These are phyloP conservation scores for Fusarium ramigenum DNA, from an alignment of 2,329 filamentous ascomycete genomes.

Conservation along the genomic window DNA sequence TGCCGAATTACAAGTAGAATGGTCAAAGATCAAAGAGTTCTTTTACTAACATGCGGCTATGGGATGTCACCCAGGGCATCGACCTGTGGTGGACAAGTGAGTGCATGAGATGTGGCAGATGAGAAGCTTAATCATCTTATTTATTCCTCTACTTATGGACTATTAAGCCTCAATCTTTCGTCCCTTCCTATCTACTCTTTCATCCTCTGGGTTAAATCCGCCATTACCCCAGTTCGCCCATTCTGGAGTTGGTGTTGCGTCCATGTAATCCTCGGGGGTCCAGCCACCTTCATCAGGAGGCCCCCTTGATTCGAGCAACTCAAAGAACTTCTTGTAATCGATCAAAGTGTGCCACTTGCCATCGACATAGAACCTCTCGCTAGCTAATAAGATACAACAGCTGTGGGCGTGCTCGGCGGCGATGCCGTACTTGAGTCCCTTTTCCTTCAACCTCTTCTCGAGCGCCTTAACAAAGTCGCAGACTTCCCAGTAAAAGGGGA, in stretches of 20 bases:
- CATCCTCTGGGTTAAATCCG: slow-evolving; percentile 91
- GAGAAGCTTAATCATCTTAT: neutral
- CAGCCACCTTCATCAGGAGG: slow-evolving; percentile 71
- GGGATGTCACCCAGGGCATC: neutral
- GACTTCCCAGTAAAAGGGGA: slow-evolving; percentile 94
- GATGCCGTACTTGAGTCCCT: slow-evolving; percentile 86
- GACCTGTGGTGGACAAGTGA: neutral
- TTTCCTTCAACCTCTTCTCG: slow-evolving; percentile 71
- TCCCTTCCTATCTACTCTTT: slow-evolving; percentile 87
- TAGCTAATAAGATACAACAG: slow-evolving; percentile 89
- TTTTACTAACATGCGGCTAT: neutral
- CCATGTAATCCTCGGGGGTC: slow-evolving; percentile 21
- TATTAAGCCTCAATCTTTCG: slow-evolving; percentile 62
- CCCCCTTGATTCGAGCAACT: slow-evolving; percentile 72
- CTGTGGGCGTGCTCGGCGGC: slow-evolving; percentile 95
- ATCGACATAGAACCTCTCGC: slow-evolving; percentile 77
- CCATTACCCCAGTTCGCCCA: slow-evolving; percentile 97
- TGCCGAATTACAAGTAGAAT: neutral
- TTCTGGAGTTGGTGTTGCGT: slow-evolving; percentile 64
- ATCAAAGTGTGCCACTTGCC: slow-evolving; percentile 92
- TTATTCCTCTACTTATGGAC: neutral
- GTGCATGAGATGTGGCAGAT: neutral
- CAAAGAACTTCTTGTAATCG: slow-evolving; percentile 89
- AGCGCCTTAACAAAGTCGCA: slow-evolving; percentile 82
- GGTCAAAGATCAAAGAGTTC: neutral